These are phyloP conservation scores for Thalassiosira mediterranea DNA, from an alignment of 352 stramenopile genomes.

Conservation along the genomic window DNA sequence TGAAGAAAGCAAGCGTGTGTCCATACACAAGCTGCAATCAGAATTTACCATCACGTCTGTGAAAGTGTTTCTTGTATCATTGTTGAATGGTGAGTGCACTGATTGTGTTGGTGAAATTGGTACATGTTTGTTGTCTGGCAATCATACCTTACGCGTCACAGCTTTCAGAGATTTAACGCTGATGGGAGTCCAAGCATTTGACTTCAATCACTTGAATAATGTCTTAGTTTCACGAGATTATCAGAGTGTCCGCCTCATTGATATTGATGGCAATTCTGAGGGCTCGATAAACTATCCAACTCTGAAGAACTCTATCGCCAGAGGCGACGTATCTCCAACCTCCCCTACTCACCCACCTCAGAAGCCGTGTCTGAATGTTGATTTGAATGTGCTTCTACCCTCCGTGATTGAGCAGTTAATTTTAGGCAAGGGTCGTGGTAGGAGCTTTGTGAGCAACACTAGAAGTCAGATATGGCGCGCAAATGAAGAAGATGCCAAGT, in stretches of 20 bases:
- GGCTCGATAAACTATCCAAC: constrained; percentile 56
- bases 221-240: constrained; percentile 73
- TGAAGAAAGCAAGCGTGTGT: constrained; percentile 12
- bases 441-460: constrained; percentile 65
- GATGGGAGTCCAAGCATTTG: constrained; percentile 72
- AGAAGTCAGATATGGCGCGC: constrained; percentile 67
- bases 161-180: constrained; percentile 51
- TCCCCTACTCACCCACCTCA: constrained; percentile 14
- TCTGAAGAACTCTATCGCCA: constrained; percentile 27
- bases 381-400: constrained; percentile 70
- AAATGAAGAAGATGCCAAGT: constrained; percentile 51
- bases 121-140: too few relatives aligned
- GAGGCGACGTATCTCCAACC: constrained; percentile 7
- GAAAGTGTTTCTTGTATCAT: constrained; percentile 69
- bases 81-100: constrained; percentile 57
- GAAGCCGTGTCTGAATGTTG: constrained; percentile 69
- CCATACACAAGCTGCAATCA: constrained; percentile 48
- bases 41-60: constrained; percentile 68
- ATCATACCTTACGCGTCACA: too few relatives aligned
- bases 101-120: not conserved
- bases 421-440: constrained; percentile 65
- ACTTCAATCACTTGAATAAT: constrained; percentile 79
- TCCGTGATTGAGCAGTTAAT: constrained; percentile 68
- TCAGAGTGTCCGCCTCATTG: constrained; percentile 59
- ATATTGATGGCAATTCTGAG: constrained; percentile 72